Conservation (phyloP, 176 grass and related monocot genomes). For the Carex littledalei region DNA sequence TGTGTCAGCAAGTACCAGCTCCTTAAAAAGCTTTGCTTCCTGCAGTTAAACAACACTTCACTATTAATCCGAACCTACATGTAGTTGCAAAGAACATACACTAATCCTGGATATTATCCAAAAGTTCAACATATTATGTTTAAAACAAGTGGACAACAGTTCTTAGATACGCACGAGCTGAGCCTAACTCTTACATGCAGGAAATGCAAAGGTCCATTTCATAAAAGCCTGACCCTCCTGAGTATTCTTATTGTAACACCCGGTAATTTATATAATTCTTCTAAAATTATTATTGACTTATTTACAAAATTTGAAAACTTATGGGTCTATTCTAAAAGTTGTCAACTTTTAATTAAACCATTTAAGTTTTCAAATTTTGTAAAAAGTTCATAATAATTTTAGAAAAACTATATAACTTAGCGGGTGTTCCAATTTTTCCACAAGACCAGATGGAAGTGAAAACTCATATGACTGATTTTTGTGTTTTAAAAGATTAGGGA, state of each 20-base stretch:
- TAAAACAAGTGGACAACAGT: not conserved
- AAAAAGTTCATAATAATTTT: too few species aligned
- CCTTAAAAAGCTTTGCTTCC: conserved; percentile 88
- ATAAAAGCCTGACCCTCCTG: not conserved
- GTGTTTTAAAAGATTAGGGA: not conserved
- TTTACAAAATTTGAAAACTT: too few species aligned
- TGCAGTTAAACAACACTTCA: conserved; percentile 32
- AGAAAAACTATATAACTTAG: too few species aligned
- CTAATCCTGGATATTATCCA: not conserved
- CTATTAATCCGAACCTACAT: not conserved
- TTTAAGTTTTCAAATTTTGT: too few species aligned
- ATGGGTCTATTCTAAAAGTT: too few species aligned
- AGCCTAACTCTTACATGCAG: not conserved
- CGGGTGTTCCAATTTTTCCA: not conserved
- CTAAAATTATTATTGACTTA: too few species aligned
- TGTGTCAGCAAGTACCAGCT: conserved; percentile 62
- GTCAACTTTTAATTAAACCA: too few species aligned
- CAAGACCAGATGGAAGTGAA: not conserved
- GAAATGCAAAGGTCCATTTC: not conserved
- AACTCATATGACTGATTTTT: not conserved
- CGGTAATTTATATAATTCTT: too few species aligned
- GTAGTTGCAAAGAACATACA: not conserved
- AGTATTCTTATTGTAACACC: not conserved
- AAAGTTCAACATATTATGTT: not conserved
- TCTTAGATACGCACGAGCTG: not conserved